These are phyloP conservation scores for Blastobotrys capitulatus DNA, from an alignment of 1,139 yeast genomes.

Conservation along the genomic window DNA sequence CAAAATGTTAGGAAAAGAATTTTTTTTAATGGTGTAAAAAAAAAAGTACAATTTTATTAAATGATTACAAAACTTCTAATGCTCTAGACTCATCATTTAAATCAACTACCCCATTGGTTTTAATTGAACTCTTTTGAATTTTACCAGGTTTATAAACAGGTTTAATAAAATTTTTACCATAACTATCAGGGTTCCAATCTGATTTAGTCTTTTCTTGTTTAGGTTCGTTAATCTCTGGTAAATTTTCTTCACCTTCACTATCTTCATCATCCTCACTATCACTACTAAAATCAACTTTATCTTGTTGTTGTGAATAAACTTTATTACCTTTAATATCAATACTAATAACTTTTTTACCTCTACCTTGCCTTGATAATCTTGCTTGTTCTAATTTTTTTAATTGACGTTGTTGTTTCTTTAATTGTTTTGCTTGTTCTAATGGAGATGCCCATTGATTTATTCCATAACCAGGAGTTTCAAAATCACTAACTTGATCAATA, in stretches of 20 bases:
- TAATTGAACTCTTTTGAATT: neutral
- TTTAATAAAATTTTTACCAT: constrained; percentile 33
- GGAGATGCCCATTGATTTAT: constrained; percentile 81
- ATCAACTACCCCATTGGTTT: constrained; percentile 13
- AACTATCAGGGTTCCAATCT: constrained; percentile 24
- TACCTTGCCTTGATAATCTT: constrained; percentile 57
- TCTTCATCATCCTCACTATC: constrained; percentile 12
- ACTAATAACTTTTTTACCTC: constrained; percentile 69
- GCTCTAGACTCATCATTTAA: constrained; percentile 20
- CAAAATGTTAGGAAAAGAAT: no score
- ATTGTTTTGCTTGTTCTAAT: constrained; percentile 72
- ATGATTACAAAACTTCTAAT: constrained; percentile 16
- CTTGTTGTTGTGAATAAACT: constrained; percentile 40
- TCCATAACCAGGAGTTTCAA: constrained; percentile 48
- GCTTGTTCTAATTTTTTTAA: constrained; percentile 55
- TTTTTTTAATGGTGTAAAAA: neutral
- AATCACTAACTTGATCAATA: constrained; percentile 92
- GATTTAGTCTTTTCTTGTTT: constrained; percentile 13
- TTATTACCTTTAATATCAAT: constrained; percentile 81
- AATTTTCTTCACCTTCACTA: constrained; percentile 14
- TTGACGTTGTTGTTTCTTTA: constrained; percentile 78
- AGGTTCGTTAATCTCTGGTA: constrained; percentile 8
- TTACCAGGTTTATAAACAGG: constrained; percentile 16
- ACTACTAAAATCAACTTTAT: constrained; percentile 20
- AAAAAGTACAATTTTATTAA: no score